Evolutionary conservation across 148 eudicot genomes (phyloP).

Genomic region (Chenopodium album): DNA sequence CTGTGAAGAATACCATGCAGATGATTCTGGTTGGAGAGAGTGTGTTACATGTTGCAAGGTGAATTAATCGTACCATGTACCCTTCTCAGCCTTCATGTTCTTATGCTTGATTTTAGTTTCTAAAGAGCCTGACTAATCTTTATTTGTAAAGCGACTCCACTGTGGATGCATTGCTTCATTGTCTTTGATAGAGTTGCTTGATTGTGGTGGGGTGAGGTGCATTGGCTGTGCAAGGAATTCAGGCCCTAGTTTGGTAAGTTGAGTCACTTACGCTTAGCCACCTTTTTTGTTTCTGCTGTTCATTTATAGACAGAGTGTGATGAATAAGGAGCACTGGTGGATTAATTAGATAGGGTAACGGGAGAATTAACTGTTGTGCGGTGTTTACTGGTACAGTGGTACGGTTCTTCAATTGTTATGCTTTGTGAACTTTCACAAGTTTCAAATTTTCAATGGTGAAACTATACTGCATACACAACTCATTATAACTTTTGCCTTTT

Average conservation of each 20-base stretch:
- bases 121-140: conserved; percentile 22
- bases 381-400: neutral
- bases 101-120: conserved; percentile 19
- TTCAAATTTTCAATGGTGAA: neutral
- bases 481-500: neutral
- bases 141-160: conserved; percentile 71
- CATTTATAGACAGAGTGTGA: neutral
- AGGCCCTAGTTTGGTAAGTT: conserved; percentile 56
- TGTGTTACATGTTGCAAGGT: conserved; percentile 87
- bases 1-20: conserved; percentile 74
- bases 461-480: neutral
- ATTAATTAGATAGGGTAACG: neutral
- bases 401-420: neutral
- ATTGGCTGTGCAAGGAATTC: conserved; percentile 49
- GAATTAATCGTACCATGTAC: conserved; percentile 8
- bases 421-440: neutral
- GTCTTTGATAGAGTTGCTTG: conserved; percentile 75
- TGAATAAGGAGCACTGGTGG: neutral
- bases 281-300: conserved; percentile 1
- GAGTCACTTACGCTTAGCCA: neutral
- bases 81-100: conserved; percentile 13
- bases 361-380: neutral
- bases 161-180: conserved; percentile 96
- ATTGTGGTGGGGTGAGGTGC: conserved; percentile 85
- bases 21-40: conserved; percentile 95